Evolutionary conservation across 2,329 filamentous ascomycete species (phyloP).

Genomic region (Raffaelea ambrosiae): DNA sequence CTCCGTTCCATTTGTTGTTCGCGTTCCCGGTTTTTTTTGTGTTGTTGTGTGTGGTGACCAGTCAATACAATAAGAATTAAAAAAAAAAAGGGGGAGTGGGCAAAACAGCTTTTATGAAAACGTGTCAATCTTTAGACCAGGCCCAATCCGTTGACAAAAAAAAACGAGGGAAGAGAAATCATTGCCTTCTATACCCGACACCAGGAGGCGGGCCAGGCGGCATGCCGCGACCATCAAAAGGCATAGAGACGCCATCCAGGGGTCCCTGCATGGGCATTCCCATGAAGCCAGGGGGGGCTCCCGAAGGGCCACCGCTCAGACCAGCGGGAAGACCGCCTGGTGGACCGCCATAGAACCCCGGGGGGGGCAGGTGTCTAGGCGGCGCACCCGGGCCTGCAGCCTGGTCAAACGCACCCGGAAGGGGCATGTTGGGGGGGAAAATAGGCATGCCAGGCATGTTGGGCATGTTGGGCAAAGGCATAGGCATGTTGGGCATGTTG

Average conservation of each 20-base stretch:
- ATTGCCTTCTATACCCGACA: constrained; percentile 10
- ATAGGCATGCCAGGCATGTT: constrained; percentile 26
- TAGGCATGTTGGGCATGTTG: constrained; percentile 15
- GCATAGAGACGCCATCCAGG: constrained; percentile 39
- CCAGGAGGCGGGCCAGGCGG: constrained; percentile 15
- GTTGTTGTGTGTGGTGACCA: too few relatives aligned
- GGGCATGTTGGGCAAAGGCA: constrained; percentile 5
- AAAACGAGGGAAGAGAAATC: neutral
- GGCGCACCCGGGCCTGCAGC: too few relatives aligned
- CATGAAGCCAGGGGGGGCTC: constrained; percentile 38
- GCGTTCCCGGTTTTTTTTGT: too few relatives aligned
- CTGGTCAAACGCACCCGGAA: constrained; percentile 23
- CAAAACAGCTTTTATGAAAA: too few relatives aligned
- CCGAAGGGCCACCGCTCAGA: neutral
- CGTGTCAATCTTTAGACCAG: too few relatives aligned
- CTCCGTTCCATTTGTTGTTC: too few relatives aligned
- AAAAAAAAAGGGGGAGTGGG: neutral
- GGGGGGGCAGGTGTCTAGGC: too few relatives aligned
- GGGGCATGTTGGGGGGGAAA: constrained; percentile 54
- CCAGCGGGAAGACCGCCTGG: constrained; percentile 40
- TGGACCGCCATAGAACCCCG: constrained; percentile 15
- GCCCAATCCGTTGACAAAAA: too few relatives aligned
- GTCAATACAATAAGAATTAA: neutral
- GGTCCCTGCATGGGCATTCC: constrained; percentile 49
- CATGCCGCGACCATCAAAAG: constrained; percentile 39